A percentile compares a stretch with the other conserved stretches of the same genome.
These are phyloP conservation scores for Chamaenerion angustifolium DNA, from an alignment of 345 rosid species.

Conservation along the genomic window DNA sequence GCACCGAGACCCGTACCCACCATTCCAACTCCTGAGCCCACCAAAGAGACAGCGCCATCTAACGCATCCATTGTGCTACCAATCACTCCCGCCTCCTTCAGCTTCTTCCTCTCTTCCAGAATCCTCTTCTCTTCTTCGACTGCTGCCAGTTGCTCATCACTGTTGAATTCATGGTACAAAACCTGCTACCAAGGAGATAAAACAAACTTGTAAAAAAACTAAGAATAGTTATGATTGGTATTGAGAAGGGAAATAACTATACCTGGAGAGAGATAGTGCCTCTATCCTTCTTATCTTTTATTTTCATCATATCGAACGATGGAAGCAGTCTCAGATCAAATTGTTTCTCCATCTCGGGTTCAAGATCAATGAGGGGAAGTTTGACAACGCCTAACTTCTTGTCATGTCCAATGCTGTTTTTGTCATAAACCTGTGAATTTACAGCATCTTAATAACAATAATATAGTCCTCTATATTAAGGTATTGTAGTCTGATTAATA, in stretches of 20 bases:
- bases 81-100: slow-evolving; percentile 82
- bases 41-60: slow-evolving; percentile 52
- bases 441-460: not conserved
- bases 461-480: too few species aligned
- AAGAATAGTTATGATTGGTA: too few species aligned
- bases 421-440: slow-evolving; percentile 58
- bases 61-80: slow-evolving; percentile 83
- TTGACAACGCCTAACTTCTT: slow-evolving; percentile 71
- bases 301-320: slow-evolving; percentile 76
- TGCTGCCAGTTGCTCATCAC: slow-evolving; percentile 77
- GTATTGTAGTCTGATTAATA: too few species aligned
- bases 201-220: too few species aligned
- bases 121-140: slow-evolving; percentile 77
- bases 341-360: slow-evolving; percentile 39
- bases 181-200: slow-evolving; percentile 30
- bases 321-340: slow-evolving; percentile 53
- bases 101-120: slow-evolving; percentile 57
- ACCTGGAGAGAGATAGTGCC: slow-evolving; percentile 81
- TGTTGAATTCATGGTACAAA: slow-evolving; percentile 49
- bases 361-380: slow-evolving; percentile 52
- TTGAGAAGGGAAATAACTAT: not conserved
- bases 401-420: slow-evolving; percentile 91
- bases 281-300: slow-evolving; percentile 92
- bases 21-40: slow-evolving; percentile 44
- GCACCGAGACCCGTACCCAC: slow-evolving; percentile 67